Evolutionary conservation across 1,284 basidiomycete species (phyloP), one percentile per base, ranked within the genome.

Genomic region (Paramarasmius palmivorus): DNA sequence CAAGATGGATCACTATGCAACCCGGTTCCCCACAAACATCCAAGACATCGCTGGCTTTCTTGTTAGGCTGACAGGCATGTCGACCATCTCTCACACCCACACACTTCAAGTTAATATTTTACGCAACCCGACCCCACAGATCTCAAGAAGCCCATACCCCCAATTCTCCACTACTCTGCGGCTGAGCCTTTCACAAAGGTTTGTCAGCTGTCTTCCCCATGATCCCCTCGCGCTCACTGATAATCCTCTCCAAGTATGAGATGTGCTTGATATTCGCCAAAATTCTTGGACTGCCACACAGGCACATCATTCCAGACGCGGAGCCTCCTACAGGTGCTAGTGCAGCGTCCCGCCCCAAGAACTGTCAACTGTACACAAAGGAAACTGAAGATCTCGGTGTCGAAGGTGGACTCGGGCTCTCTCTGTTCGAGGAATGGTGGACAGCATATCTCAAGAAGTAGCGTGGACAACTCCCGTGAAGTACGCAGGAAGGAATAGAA

Each of bases 1-100:
- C 72, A 89, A 82, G 64, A 93, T 93, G 92, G 92, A 94, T 64
- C 88, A 93, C 68, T 93, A 84, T 65, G 90, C 89, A 12, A 89
- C 84, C 17, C 78, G 92, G 19, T 92, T 86, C 69, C 91, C 92
- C 1, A 93, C 91, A 25, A 90, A 90, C 61, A 82, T 89, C 10
- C 63, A 86, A 32, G 89, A 92, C 63, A 86, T 93, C 53, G 88
- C 86, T 1, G 75, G 78, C 29, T 92, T 92, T 68, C 76, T 93
- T 40, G 83, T 84, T 32, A 79, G 84, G 32, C 73, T 92, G 15
- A 74, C 81, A 32, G 71, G 88, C 89, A 57, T 36, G 77, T 69
- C 23, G 9, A 50, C 44, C 42, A 12, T 36, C 25, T 36, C 41
- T 37, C 26, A 14, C 36, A 29, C 17, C 23, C 15, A 48, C 47